Percentiles rank a stretch among this genome's conserved stretches.
Evolutionary conservation across 192 early-diverging fungal species (phyloP).

Genomic region (Lobosporangium transversale): DNA sequence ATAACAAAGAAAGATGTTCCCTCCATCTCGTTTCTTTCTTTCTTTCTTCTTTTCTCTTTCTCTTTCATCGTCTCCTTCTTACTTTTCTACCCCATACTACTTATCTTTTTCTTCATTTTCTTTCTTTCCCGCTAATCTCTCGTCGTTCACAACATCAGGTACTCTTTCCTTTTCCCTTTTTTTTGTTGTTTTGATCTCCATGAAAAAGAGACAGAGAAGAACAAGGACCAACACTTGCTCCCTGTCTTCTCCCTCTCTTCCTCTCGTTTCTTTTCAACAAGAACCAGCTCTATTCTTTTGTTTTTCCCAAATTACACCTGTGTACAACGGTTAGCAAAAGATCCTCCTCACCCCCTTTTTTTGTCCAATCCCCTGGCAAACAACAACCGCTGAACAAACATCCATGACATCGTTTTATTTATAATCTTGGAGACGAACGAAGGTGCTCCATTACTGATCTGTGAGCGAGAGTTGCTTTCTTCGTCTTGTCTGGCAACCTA

Average conservation of each 20-base stretch:
- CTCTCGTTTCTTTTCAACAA: neutral
- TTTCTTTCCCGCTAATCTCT: too few species aligned
- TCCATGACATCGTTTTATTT: neutral
- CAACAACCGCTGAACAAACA: too few species aligned
- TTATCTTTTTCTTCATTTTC: neutral
- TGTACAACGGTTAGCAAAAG: too few species aligned
- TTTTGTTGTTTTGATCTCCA: too few species aligned
- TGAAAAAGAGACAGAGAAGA: too few species aligned
- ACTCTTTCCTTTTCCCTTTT: neutral
- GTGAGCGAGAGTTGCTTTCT: too few species aligned
- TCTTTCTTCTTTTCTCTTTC: conserved; percentile 8
- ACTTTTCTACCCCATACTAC: neutral
- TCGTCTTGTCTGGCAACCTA: too few species aligned
- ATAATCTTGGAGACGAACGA: too few species aligned
- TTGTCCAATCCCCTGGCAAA: too few species aligned
- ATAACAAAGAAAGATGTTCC: conserved; percentile 12
- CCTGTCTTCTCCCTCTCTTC: neutral
- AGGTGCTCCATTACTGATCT: too few species aligned
- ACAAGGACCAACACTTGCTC: neutral
- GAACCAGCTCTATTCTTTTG: neutral
- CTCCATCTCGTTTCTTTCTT: conserved; percentile 3
- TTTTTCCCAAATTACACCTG: neutral
- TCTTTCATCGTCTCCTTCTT: neutral
- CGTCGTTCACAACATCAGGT: neutral
- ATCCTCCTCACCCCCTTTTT: too few species aligned